Evolutionary conservation across 352 stramenopile genomes (phyloP).

Genomic region (Phytophthora parvispora): DNA sequence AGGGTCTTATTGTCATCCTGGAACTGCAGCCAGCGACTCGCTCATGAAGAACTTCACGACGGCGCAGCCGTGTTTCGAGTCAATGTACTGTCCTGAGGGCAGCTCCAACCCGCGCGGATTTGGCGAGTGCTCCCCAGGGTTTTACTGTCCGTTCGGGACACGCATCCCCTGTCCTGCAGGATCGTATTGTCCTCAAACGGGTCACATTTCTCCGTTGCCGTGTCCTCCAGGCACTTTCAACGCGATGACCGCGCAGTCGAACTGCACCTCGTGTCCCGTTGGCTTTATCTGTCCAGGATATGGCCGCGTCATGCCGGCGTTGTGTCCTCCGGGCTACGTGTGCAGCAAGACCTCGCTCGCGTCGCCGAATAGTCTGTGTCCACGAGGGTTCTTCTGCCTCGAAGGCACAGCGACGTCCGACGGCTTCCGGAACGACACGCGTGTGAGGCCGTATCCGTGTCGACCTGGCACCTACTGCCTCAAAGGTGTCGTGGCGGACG

Average conservation of each 20-base stretch:
- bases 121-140: conserved; percentile 89
- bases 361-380: conserved; percentile 94
- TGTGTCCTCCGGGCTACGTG: conserved; percentile 94
- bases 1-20: conserved; percentile 92
- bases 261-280: conserved; percentile 91
- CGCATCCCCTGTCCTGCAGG: conserved; percentile 92
- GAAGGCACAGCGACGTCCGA: conserved; percentile 96
- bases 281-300: conserved; percentile 97
- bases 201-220: conserved; percentile 85
- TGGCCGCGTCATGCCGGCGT: conserved; percentile 90
- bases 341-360: conserved; percentile 90
- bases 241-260: conserved; percentile 91
- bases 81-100: conserved; percentile 94
- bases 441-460: conserved; percentile 96
- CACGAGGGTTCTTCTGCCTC: conserved; percentile 96
- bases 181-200: conserved; percentile 92
- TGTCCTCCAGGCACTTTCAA: conserved; percentile 96
- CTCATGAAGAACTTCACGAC: conserved; percentile 92
- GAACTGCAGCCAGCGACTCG: conserved; percentile 78
- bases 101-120: conserved; percentile 83
- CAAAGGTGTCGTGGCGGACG: conserved; percentile 92
- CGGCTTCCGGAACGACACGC: conserved; percentile 97
- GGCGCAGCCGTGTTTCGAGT: conserved; percentile 90
- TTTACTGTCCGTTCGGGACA: conserved; percentile 94
- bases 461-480: conserved; percentile 97